Evolutionary conservation across 108 stramenopile species (phyloP).

Genomic region (Chaetoceros muelleri): DNA sequence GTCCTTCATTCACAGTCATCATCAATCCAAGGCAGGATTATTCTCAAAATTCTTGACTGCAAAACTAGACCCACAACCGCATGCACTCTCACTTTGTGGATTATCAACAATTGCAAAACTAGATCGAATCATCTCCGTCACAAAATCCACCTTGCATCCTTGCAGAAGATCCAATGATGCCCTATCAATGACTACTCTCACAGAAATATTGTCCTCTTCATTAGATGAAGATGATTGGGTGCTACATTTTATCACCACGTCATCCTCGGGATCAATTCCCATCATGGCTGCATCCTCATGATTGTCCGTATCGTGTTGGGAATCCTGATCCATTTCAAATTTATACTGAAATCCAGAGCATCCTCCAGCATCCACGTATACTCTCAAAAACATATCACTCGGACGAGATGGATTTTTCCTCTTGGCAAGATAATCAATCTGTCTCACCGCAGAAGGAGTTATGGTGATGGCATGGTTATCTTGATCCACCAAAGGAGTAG

Average conservation of each 20-base stretch:
- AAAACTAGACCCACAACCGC: constrained; percentile 95
- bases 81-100: constrained; percentile 92
- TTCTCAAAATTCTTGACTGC: constrained; percentile 91
- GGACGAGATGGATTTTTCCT: constrained; percentile 1
- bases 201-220: constrained; percentile 10
- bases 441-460: neutral
- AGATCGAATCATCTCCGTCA: constrained; percentile 92
- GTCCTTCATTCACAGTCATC: neutral
- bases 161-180: constrained; percentile 71
- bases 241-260: constrained; percentile 28
- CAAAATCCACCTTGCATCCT: constrained; percentile 92
- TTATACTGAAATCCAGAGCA: constrained; percentile 86
- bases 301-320: constrained; percentile 1
- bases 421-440: neutral
- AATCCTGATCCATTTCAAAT: constrained; percentile 46
- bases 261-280: constrained; percentile 50
- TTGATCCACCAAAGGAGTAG: too few relatives aligned
- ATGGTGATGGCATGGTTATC: neutral
- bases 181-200: constrained; percentile 53
- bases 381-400: constrained; percentile 45
- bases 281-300: constrained; percentile 31
- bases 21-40: constrained; percentile 76
- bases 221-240: too few relatives aligned
- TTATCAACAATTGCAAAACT: constrained; percentile 91
- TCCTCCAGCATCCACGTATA: constrained; percentile 84